Evolutionary conservation across 2,329 filamentous ascomycete species (phyloP), one percentile per base, ranked within the genome.

Genomic region (Calycina marina): DNA sequence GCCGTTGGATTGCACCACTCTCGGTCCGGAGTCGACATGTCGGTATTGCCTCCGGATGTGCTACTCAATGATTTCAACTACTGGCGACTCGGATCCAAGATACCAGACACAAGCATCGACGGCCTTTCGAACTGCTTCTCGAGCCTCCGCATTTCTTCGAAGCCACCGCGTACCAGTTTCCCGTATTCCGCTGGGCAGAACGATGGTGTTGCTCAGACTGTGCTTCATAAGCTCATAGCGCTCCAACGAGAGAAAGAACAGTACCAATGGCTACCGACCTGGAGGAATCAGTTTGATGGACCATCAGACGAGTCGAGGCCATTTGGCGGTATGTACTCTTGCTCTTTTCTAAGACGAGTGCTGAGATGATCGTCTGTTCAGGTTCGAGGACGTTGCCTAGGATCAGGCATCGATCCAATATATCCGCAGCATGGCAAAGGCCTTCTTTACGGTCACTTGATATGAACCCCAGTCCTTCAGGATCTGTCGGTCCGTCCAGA

Each of bases 371-470:
- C n/a, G n/a, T n/a, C 20, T 22, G 8, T 22, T 9, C 20, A 22
- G 20, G 20, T 9, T 8, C 20, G 20, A 22, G 20, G 20, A 22
- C 20, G 8, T 22, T 22, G 20, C 20, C 20, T 8, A 22, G 20
- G n/a, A 22, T 22, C 8, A 22, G 20, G n/a, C 8, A n/a, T 8
- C 20, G 20, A 22, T 9, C 8, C 3, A 22, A 8, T 14, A 3
- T 33, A n/a, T 8, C 20, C 20, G n/a, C 8, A 8, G 20, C 20
- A 22, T 22, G 39, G 24, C 39, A 35, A 25, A 38, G 37, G 24
- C 43, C 46, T 11, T 40, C 39, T 6, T 31, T 48, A 13, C 43
- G 39, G 31, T 35, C 27, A 10, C 39, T 39, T 14, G 32, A 41
- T 15, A 33, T 27, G 5, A 37, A 39, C n/a, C n/a, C 12, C 32